phyloP scores from a whole-genome alignment of 2,329 filamentous ascomycete genomes.

The Xylariaceae sp. region DNA sequence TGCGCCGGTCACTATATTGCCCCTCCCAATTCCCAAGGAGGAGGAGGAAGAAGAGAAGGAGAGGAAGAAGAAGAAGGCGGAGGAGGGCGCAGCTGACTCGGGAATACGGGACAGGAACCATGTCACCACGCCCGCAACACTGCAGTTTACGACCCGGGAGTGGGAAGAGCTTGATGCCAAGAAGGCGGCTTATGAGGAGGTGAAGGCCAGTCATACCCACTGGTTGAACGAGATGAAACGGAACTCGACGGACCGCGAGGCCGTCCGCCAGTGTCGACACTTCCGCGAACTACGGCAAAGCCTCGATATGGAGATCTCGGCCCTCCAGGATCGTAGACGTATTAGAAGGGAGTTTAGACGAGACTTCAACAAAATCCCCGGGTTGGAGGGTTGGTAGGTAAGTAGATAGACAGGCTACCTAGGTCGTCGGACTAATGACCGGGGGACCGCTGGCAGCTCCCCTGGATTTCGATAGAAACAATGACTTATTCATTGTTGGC shows the following conservation, averaged over 20 bases:
- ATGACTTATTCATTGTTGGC: neutral
- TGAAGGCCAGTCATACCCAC: conserved; percentile 6
- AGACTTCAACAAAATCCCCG: conserved; percentile 7
- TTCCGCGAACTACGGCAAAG: conserved; percentile 4
- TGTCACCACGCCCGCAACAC: neutral
- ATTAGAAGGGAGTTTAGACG: conserved; percentile 13
- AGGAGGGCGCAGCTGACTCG: neutral
- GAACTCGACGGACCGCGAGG: conserved; percentile 1
- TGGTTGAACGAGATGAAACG: conserved; percentile 3
- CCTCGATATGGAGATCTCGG: conserved; percentile 8
- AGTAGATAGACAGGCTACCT: neutral
- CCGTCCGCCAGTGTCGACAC: conserved; percentile 1
- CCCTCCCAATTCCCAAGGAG: neutral
- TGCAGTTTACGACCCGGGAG: conserved; percentile 16
- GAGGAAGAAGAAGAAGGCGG: neutral
- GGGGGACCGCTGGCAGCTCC: neutral
- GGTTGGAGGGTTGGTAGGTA: conserved; percentile 8
- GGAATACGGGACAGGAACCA: neutral
- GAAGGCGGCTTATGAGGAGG: neutral
- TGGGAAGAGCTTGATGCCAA: neutral
- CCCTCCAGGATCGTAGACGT: conserved; percentile 1
- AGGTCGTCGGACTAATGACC: no score
- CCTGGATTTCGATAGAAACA: no score
- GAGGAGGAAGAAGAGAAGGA: neutral
- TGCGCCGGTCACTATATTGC: conserved; percentile 6